Evolutionary conservation across 2,329 filamentous ascomycete genomes (phyloP).

Genomic region (Trichoderma simmonsii): DNA sequence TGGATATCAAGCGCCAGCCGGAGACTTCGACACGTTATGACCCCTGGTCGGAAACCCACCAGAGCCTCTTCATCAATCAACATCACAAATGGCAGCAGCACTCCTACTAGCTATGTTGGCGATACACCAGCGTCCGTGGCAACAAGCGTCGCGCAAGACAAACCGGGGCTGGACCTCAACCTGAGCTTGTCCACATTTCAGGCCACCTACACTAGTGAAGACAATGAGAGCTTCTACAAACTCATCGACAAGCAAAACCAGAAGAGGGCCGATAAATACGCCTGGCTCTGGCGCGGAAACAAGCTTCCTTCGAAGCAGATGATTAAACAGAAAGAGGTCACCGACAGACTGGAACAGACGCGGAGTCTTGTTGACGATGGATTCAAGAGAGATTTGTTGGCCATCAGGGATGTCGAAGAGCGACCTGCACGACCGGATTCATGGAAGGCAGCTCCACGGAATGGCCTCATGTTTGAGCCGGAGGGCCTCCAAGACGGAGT

Average conservation of each 20-base stretch:
- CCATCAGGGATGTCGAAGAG: slow-evolving; percentile 64
- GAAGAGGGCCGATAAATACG: slow-evolving; percentile 78
- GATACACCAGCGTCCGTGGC: slow-evolving; percentile 68
- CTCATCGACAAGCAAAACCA: slow-evolving; percentile 87
- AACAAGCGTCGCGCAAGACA: slow-evolving; percentile 37
- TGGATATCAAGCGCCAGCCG: slow-evolving; percentile 84
- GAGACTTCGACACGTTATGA: slow-evolving; percentile 75
- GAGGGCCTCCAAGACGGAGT: slow-evolving; percentile 59
- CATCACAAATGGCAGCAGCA: slow-evolving; percentile 40
- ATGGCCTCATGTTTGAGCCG: slow-evolving; percentile 82
- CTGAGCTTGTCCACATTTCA: slow-evolving; percentile 86
- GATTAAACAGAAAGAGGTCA: slow-evolving; percentile 62
- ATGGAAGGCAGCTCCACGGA: slow-evolving; percentile 73
- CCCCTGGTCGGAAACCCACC: slow-evolving; percentile 54
- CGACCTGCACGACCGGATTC: slow-evolving; percentile 73
- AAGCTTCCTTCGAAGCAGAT: slow-evolving; percentile 80
- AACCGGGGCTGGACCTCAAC: slow-evolving; percentile 62
- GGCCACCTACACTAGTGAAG: slow-evolving; percentile 91
- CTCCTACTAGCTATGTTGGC: slow-evolving; percentile 64
- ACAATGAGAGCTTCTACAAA: slow-evolving; percentile 95
- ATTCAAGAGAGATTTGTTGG: slow-evolving; percentile 54
- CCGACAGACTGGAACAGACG: slow-evolving; percentile 49
- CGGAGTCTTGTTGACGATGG: slow-evolving; percentile 54
- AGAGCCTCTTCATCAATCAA: slow-evolving; percentile 27
- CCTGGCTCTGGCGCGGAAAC: slow-evolving; percentile 86